Evolutionary conservation across 768 basidiomycete species (phyloP).

Genomic region (Suillus clintonianus): DNA sequence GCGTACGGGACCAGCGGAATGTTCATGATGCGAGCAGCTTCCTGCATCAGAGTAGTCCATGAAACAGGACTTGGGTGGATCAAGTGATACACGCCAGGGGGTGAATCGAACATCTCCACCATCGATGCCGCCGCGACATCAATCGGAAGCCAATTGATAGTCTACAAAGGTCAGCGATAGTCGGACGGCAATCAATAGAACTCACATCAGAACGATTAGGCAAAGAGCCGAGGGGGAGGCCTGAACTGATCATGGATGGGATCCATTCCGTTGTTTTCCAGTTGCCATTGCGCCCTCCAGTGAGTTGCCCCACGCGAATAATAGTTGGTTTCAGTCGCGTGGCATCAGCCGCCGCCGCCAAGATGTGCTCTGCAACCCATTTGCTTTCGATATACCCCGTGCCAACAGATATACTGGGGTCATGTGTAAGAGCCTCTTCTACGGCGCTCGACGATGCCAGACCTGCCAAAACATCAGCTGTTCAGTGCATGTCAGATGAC

Average conservation of each 20-base stretch:
- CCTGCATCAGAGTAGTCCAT: slow-evolving; percentile 20
- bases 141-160: slow-evolving; percentile 28
- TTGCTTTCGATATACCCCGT: slow-evolving; percentile 44
- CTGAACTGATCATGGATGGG: slow-evolving; percentile 38
- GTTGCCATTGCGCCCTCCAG: slow-evolving; percentile 39
- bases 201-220: slow-evolving; percentile 34
- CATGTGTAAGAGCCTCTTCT: slow-evolving; percentile 20
- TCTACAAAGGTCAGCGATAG: slow-evolving; percentile 6
- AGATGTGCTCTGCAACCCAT: slow-evolving; percentile 43
- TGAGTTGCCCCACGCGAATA: slow-evolving; percentile 47
- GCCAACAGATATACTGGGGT: slow-evolving; percentile 25
- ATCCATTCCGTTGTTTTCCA: slow-evolving; percentile 51
- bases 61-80: slow-evolving; percentile 20
- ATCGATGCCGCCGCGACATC: slow-evolving; percentile 8
- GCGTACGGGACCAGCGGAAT: slow-evolving; percentile 32
- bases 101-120: neutral
- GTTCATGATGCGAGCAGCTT: slow-evolving; percentile 18
- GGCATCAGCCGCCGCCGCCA: slow-evolving; percentile 27
- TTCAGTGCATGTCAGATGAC: neutral
- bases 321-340: slow-evolving; percentile 33
- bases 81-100: neutral
- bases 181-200: neutral
- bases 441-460: neutral
- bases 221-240: slow-evolving; percentile 29
- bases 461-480: neutral